Percentiles rank a stretch among this genome's conserved stretches.
Conservation (phyloP, 768 basidiomycete species). For the Termitomyces sp. region DNA sequence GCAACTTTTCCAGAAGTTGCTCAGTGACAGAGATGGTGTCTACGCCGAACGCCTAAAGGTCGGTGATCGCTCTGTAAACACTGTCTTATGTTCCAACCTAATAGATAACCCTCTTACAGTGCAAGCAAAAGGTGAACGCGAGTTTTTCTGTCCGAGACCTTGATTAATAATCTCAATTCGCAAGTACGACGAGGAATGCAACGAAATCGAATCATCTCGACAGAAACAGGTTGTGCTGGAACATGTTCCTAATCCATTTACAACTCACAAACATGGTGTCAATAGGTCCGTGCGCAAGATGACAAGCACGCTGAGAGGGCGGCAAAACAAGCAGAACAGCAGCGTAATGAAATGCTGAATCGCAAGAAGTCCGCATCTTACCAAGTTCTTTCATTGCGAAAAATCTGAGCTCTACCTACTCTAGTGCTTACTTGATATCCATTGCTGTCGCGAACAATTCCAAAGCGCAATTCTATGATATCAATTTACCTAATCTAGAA, state of each 20-base stretch:
- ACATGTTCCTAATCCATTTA: constrained; percentile 1
- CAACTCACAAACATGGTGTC: constrained; percentile 3
- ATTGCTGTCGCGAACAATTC: constrained; percentile 63
- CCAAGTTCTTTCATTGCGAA: not conserved
- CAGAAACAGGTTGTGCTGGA: constrained; percentile 65
- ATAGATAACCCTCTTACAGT: constrained; percentile 28
- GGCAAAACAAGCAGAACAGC: constrained; percentile 71
- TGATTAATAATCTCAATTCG: constrained; percentile 16
- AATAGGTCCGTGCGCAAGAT: constrained; percentile 59
- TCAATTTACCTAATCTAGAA: constrained; percentile 64
- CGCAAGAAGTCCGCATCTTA: constrained; percentile 64
- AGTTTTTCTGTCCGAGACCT: not conserved
- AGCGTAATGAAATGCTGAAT: constrained; percentile 71
- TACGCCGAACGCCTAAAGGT: constrained; percentile 73
- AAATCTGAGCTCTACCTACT: not conserved
- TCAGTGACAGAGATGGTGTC: constrained; percentile 63
- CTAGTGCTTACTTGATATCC: constrained; percentile 66
- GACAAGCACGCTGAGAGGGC: constrained; percentile 74
- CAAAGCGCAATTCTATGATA: constrained; percentile 68
- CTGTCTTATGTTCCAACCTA: not conserved
- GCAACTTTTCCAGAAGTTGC: constrained; percentile 63
- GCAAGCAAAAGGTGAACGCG: constrained; percentile 53
- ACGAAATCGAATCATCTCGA: constrained; percentile 63
- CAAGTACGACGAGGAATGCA: constrained; percentile 79
- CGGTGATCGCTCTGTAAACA: constrained; percentile 10